Conservation (phyloP, 2,329 filamentous ascomycete species). For the Chrysosphaeria jannelii region DNA sequence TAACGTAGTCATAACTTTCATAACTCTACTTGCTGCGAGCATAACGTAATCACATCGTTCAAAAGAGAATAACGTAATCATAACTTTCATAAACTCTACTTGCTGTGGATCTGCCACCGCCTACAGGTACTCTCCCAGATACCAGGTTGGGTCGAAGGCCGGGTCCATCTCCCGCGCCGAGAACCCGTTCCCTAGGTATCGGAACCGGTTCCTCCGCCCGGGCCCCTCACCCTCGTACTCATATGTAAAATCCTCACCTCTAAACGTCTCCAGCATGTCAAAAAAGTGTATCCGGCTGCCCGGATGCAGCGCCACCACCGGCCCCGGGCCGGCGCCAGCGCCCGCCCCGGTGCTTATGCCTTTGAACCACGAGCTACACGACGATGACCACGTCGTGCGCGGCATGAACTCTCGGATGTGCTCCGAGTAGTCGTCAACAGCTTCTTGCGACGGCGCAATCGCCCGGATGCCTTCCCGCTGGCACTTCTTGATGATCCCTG, state of each 20-base stretch:
- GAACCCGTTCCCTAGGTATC: slow-evolving; percentile 22
- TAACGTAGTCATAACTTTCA: no score
- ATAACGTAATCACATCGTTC: no score
- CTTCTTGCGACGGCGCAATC: slow-evolving; percentile 14
- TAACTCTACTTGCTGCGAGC: no score
- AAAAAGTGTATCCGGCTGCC: slow-evolving; percentile 21
- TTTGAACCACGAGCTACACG: slow-evolving; percentile 22
- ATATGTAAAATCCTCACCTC: slow-evolving; percentile 23
- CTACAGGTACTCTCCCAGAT: no score
- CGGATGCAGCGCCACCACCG: slow-evolving; percentile 18
- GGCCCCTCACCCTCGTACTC: slow-evolving; percentile 9
- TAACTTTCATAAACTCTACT: no score
- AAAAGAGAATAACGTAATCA: no score
- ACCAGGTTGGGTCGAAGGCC: slow-evolving; percentile 1
- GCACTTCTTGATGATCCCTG: slow-evolving; percentile 16
- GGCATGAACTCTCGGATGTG: slow-evolving; percentile 20
- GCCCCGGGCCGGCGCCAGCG: slow-evolving; percentile 11
- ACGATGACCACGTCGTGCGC: slow-evolving; percentile 17
- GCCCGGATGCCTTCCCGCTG: slow-evolving; percentile 19
- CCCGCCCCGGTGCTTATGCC: slow-evolving; percentile 11
- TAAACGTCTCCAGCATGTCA: slow-evolving; percentile 18
- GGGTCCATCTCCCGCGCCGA: slow-evolving; percentile 13
- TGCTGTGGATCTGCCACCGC: no score
- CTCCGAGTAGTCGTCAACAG: slow-evolving; percentile 19
- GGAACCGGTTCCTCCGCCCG: slow-evolving; percentile 13